Conservation (phyloP, 148 eudicot species). For the Pouteria glomerata region DNA sequence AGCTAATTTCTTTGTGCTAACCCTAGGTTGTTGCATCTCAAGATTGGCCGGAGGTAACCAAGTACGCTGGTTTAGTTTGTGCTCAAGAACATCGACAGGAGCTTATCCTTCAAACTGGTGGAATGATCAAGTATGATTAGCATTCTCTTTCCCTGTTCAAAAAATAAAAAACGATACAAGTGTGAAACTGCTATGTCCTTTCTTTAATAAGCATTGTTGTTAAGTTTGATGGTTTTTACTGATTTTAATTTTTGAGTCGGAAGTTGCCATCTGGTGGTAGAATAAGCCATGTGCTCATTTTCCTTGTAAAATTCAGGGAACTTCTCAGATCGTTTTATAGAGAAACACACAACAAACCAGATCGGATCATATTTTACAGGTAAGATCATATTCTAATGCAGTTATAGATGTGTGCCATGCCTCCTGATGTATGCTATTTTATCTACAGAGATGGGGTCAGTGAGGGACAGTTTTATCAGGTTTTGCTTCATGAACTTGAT, state of each 20-base stretch:
- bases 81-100: slow-evolving; percentile 82
- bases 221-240: background rate
- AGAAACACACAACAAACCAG: slow-evolving; percentile 65
- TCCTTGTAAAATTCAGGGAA: slow-evolving; percentile 42
- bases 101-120: slow-evolving; percentile 58
- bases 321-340: slow-evolving; percentile 72
- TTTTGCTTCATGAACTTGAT: slow-evolving; percentile 69
- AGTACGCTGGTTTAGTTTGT: slow-evolving; percentile 72
- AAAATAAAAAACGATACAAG: background rate
- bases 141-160: background rate
- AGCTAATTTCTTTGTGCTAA: background rate
- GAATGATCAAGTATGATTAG: slow-evolving; percentile 61
- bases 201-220: background rate
- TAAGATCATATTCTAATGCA: background rate
- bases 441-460: slow-evolving; percentile 73
- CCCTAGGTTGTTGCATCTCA: slow-evolving; percentile 75
- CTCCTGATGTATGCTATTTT: background rate
- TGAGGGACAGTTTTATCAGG: slow-evolving; percentile 87
- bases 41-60: slow-evolving; percentile 84
- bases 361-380: slow-evolving; percentile 89
- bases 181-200: background rate
- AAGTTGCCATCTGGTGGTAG: background rate
- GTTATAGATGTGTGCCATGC: background rate
- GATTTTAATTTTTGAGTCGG: background rate
- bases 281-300: background rate